Percentiles rank a stretch among this genome's conserved stretches.
Conservation (phyloP, 768 basidiomycete genomes). For the Coprinellus micaceus region DNA sequence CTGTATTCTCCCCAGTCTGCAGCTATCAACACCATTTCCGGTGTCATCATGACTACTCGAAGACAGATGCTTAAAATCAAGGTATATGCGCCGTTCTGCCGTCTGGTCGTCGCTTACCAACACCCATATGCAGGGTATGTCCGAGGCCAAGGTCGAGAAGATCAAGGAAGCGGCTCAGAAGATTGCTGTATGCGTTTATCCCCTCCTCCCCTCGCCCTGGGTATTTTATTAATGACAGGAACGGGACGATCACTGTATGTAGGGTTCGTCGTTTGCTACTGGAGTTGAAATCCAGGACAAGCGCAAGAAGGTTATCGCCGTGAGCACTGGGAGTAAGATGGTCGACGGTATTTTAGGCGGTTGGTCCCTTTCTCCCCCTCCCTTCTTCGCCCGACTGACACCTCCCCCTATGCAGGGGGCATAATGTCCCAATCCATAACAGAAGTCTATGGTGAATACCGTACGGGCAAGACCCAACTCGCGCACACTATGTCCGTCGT, state of each 20-base stretch:
- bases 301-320: constrained; percentile 71
- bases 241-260: constrained; percentile 1
- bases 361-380: constrained; percentile 26
- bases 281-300: constrained; percentile 89
- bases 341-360: constrained; percentile 90
- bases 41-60: constrained; percentile 88
- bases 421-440: constrained; percentile 91
- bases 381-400: neutral
- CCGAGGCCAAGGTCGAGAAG: constrained; percentile 96
- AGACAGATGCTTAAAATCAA: constrained; percentile 92
- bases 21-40: constrained; percentile 80
- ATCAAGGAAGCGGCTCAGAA: constrained; percentile 94
- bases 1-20: too few relatives aligned
- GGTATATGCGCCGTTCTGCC: constrained; percentile 35
- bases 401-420: constrained; percentile 51
- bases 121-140: constrained; percentile 66
- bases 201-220: too few relatives aligned
- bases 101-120: neutral
- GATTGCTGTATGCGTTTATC: constrained; percentile 52
- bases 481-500: constrained; percentile 94
- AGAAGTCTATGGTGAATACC: constrained; percentile 97
- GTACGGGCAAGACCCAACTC: constrained; percentile 94
- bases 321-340: constrained; percentile 91
- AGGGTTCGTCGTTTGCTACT: constrained; percentile 92
- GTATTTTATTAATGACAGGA: too few relatives aligned